These are phyloP conservation scores for Globisporangium paroecandrum DNA, from an alignment of 352 stramenopile genomes.

Conservation along the genomic window DNA sequence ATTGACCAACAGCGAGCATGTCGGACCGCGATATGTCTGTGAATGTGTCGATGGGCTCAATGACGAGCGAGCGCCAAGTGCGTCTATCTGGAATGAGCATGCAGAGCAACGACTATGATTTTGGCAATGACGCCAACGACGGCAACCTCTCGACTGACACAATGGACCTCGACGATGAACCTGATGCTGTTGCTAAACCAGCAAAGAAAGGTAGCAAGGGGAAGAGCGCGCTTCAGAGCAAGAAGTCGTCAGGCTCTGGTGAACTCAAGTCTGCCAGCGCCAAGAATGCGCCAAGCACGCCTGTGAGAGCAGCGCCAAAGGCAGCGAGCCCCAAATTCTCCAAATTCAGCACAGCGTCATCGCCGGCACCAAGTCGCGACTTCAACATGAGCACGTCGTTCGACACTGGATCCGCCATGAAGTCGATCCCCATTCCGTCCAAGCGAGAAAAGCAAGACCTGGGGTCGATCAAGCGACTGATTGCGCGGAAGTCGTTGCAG, in stretches of 20 bases:
- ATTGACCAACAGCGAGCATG: constrained; percentile 26
- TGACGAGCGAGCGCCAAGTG: constrained; percentile 45
- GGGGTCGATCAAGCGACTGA: constrained; percentile 11
- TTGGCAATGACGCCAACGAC: constrained; percentile 11
- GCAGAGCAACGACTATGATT: constrained; percentile 29
- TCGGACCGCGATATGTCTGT: constrained; percentile 41
- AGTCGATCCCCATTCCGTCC: constrained; percentile 25
- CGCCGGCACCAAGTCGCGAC: constrained; percentile 17
- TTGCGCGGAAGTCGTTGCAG: constrained; percentile 18
- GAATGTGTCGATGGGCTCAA: constrained; percentile 44
- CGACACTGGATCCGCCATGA: constrained; percentile 24
- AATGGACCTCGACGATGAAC: constrained; percentile 22
- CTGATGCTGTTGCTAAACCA: background rate
- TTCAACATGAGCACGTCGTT: constrained; percentile 22
- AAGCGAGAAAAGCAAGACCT: constrained; percentile 22
- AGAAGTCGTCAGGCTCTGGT: background rate
- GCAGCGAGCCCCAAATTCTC: constrained; percentile 16
- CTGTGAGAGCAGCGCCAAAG: constrained; percentile 1
- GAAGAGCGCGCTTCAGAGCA: background rate
- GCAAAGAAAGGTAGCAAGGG: constrained; percentile 1
- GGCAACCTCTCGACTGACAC: constrained; percentile 22
- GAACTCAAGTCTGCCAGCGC: background rate
- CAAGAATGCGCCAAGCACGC: constrained; percentile 1
- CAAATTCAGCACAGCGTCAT: constrained; percentile 20
- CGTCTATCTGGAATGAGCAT: constrained; percentile 35